Percentiles rank a stretch among this genome's conserved stretches.
Conservation (phyloP, 2,329 filamentous ascomycete species). For the Penicillium sp. region DNA sequence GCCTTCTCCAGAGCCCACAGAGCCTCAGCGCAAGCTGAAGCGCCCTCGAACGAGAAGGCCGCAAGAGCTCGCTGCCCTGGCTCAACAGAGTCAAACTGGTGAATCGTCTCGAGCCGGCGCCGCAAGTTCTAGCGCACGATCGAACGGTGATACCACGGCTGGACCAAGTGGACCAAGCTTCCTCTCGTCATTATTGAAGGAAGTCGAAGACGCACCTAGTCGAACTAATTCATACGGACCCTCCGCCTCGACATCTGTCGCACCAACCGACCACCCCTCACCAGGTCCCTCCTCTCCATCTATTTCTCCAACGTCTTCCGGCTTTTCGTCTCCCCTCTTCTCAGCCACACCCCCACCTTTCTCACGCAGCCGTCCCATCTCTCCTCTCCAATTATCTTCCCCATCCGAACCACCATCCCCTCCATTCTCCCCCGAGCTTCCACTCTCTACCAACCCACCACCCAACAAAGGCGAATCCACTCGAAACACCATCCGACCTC, state of each 20-base stretch:
- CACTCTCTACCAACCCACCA: constrained; percentile 59
- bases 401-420: constrained; percentile 34
- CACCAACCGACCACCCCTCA: constrained; percentile 37
- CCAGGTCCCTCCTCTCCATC: constrained; percentile 46
- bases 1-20: constrained; percentile 67
- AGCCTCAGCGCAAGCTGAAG: constrained; percentile 82
- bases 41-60: constrained; percentile 77
- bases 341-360: constrained; percentile 42
- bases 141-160: constrained; percentile 42
- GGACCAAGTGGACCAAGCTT: constrained; percentile 79
- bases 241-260: constrained; percentile 38
- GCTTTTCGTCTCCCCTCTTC: constrained; percentile 42
- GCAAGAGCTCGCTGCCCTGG: constrained; percentile 51
- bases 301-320: constrained; percentile 43
- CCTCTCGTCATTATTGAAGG: constrained; percentile 80
- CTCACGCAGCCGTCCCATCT: constrained; percentile 35
- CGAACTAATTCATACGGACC: constrained; percentile 32
- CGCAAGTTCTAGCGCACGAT: constrained; percentile 32
- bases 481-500: constrained; percentile 16
- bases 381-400: constrained; percentile 37
- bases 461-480: constrained; percentile 9
- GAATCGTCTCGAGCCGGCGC: constrained; percentile 41
- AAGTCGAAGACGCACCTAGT: constrained; percentile 67
- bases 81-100: constrained; percentile 45
- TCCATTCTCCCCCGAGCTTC: constrained; percentile 70